These are phyloP conservation scores for Suhomyces atakaporum DNA, from an alignment of 1,139 yeast genomes.

Conservation along the genomic window DNA sequence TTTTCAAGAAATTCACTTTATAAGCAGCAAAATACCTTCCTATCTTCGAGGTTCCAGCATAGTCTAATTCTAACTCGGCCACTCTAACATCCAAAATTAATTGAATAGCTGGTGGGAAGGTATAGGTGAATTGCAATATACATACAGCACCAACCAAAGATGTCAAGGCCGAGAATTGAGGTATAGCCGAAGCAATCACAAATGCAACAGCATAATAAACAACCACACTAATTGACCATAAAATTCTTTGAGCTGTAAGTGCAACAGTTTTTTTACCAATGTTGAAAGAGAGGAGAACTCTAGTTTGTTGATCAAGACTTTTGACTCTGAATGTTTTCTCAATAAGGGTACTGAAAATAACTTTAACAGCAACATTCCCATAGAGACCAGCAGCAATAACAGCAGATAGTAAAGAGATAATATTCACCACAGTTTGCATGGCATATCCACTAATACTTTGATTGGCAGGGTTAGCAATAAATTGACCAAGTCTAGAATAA, in stretches of 20 bases:
- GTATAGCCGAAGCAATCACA: constrained; percentile 6
- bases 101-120: constrained; percentile 3
- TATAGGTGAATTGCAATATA: constrained; percentile 7
- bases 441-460: constrained; percentile 4
- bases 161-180: constrained; percentile 4
- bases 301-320: constrained; percentile 1
- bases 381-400: constrained; percentile 7
- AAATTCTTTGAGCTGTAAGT: constrained; percentile 2
- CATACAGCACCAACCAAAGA: constrained; percentile 7
- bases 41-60: neutral
- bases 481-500: constrained; percentile 5
- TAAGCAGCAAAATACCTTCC: constrained; percentile 2
- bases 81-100: constrained; percentile 1
- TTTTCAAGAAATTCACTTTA: neutral
- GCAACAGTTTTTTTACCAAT: neutral
- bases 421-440: constrained; percentile 4
- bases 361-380: constrained; percentile 5
- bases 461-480: constrained; percentile 4
- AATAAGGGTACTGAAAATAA: constrained; percentile 1
- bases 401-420: constrained; percentile 3
- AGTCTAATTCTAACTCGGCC: neutral
- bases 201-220: constrained; percentile 6
- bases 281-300: neutral
- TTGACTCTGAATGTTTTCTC: constrained; percentile 4
- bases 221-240: constrained; percentile 4